These are phyloP conservation scores for Wickerhamomyces mucosus DNA, from an alignment of 805 yeast species.

Conservation along the genomic window DNA sequence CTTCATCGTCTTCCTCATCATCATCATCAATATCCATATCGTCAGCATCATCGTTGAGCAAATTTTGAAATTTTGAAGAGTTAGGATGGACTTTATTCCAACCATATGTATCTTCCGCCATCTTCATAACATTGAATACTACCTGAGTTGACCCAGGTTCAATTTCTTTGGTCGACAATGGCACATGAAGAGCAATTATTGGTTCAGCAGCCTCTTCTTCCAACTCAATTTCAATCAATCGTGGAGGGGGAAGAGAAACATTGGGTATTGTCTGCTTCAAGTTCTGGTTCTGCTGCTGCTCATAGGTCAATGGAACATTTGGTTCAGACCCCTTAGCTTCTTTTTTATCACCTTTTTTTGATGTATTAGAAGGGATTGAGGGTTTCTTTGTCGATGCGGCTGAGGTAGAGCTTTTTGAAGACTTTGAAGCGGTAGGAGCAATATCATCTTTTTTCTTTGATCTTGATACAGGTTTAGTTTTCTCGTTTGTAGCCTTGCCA, in stretches of 20 bases:
- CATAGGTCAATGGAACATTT: slow-evolving; percentile 10
- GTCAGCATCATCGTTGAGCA: slow-evolving; percentile 45
- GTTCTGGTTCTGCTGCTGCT: slow-evolving; percentile 13
- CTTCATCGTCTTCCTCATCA: slow-evolving; percentile 30
- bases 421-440: background rate
- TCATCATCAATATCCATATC: slow-evolving; percentile 38
- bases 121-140: slow-evolving; percentile 58
- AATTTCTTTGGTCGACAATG: slow-evolving; percentile 34
- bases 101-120: slow-evolving; percentile 81
- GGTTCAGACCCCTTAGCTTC: slow-evolving; percentile 2
- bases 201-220: slow-evolving; percentile 24
- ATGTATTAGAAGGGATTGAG: background rate
- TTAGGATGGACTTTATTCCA: slow-evolving; percentile 63
- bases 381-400: background rate
- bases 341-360: slow-evolving; percentile 1
- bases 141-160: slow-evolving; percentile 56
- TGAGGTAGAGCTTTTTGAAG: background rate
- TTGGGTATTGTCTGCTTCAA: slow-evolving; percentile 14
- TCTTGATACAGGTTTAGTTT: background rate
- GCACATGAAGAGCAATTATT: slow-evolving; percentile 46
- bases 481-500: background rate
- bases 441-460: background rate
- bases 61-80: slow-evolving; percentile 46
- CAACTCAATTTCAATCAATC: slow-evolving; percentile 8
- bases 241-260: slow-evolving; percentile 13